A percentile compares a stretch with the other conserved stretches of the same genome.
phyloP scores from a whole-genome alignment of 2,329 filamentous ascomycete genomes.

The Botryotinia calthae region DNA sequence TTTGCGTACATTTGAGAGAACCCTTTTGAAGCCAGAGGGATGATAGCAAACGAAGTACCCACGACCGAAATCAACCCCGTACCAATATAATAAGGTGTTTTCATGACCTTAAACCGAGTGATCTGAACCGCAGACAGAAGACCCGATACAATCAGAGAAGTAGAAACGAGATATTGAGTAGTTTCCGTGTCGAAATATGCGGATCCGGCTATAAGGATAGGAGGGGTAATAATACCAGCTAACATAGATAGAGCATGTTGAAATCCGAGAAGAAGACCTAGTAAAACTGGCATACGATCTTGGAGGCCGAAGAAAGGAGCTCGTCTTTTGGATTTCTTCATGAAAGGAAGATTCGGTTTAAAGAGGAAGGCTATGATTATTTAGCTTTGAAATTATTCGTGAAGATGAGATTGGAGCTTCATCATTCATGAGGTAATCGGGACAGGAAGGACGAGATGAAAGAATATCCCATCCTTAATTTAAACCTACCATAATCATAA shows the following conservation, averaged over 20 bases:
- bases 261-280: conserved; percentile 72
- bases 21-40: conserved; percentile 69
- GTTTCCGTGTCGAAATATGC: conserved; percentile 55
- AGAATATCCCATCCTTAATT: conserved; percentile 30
- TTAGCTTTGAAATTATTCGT: conserved; percentile 19
- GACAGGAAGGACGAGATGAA: neutral
- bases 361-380: conserved; percentile 65
- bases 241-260: conserved; percentile 77
- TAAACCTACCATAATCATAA: conserved; percentile 73
- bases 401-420: too few relatives aligned
- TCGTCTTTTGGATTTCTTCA: conserved; percentile 57
- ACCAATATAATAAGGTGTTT: conserved; percentile 70
- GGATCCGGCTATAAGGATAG: conserved; percentile 64
- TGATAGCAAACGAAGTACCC: conserved; percentile 74
- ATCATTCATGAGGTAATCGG: neutral
- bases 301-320: conserved; percentile 84
- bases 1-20: conserved; percentile 70
- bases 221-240: conserved; percentile 65
- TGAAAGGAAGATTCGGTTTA: conserved; percentile 72
- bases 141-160: conserved; percentile 69
- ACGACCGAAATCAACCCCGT: conserved; percentile 80
- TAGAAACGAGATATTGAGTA: conserved; percentile 65
- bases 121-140: conserved; percentile 75
- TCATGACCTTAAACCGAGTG: conserved; percentile 69
- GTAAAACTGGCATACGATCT: conserved; percentile 71